These are phyloP conservation scores for Athelia psychrophila DNA, from an alignment of 1,284 basidiomycete species.

Conservation along the genomic window DNA sequence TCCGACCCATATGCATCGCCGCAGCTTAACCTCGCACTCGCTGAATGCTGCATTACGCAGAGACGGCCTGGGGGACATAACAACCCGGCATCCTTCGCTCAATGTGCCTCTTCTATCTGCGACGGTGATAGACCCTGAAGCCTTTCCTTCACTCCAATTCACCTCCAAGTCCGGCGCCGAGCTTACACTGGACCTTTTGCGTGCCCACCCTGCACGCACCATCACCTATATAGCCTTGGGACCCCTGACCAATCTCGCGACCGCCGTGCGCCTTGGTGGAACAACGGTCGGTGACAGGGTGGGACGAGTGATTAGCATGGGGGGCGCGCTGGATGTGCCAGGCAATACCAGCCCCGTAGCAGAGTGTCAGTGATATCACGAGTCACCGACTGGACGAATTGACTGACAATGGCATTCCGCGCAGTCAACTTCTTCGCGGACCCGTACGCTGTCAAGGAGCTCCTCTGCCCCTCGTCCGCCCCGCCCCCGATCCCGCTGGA, in stretches of 20 bases:
- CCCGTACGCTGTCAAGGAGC: constrained; percentile 77
- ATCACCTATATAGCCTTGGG: constrained; percentile 88
- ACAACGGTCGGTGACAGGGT: constrained; percentile 56
- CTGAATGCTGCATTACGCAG: constrained; percentile 28
- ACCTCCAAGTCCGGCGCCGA: constrained; percentile 54
- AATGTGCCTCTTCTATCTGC: constrained; percentile 35
- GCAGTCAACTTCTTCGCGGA: constrained; percentile 94
- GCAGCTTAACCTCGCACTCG: constrained; percentile 5
- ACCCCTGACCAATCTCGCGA: constrained; percentile 85
- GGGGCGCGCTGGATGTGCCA: constrained; percentile 92
- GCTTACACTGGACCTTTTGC: constrained; percentile 68
- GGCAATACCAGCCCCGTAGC: constrained; percentile 85
- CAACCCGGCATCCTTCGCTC: constrained; percentile 74
- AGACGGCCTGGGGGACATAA: constrained; percentile 81
- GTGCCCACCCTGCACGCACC: constrained; percentile 52
- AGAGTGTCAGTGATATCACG: constrained; percentile 54
- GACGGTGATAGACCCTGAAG: constrained; percentile 38
- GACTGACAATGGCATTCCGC: constrained; percentile 2
- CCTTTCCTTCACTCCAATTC: constrained; percentile 31
- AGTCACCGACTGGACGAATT: constrained; percentile 4
- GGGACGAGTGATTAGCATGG: constrained; percentile 86
- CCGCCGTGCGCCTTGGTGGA: constrained; percentile 59
- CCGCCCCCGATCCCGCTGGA: constrained; percentile 51
- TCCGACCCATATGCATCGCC: constrained; percentile 24
- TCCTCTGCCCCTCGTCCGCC: constrained; percentile 42